Percentiles rank a stretch among this genome's conserved stretches.
Evolutionary conservation across 805 yeast genomes (phyloP).

Genomic region (Zygosaccharomyces rouxii): DNA sequence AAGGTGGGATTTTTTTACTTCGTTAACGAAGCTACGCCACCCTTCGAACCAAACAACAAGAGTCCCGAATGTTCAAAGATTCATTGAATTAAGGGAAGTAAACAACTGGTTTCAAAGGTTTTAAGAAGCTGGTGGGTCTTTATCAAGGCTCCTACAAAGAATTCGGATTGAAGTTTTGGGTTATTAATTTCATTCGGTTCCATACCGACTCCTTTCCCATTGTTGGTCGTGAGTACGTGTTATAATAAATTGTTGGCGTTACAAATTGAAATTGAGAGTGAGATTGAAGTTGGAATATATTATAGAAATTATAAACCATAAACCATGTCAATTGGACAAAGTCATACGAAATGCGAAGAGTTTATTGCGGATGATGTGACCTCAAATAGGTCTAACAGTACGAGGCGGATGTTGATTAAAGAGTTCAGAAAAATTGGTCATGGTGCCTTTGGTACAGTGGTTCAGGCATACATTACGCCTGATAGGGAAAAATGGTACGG

Average conservation of each 20-base stretch:
- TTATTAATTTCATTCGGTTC: not conserved
- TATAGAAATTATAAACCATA: not conserved
- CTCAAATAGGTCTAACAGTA: conserved; percentile 49
- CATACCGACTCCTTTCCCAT: not conserved
- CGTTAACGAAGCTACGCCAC: conserved; percentile 5
- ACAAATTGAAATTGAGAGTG: not conserved
- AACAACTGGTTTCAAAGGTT: not conserved
- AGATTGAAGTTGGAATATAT: not conserved
- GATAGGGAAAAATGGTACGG: conserved; percentile 56
- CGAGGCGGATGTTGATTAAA: conserved; percentile 60
- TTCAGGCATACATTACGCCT: conserved; percentile 56
- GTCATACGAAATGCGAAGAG: conserved; percentile 33
- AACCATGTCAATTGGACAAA: conserved; percentile 10
- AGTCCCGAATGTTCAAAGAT: not conserved
- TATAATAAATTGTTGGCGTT: not conserved
- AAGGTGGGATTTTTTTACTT: not conserved
- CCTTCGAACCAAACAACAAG: conserved; percentile 5
- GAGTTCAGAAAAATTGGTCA: conserved; percentile 76
- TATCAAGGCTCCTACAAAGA: not conserved
- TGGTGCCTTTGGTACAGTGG: conserved; percentile 84
- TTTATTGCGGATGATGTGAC: conserved; percentile 58
- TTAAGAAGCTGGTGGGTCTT: not conserved
- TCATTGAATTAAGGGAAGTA: not conserved
- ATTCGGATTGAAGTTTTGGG: not conserved
- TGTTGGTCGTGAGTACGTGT: not conserved